These are phyloP conservation scores for Cylindrodendrum hubeiense DNA, from an alignment of 2,329 filamentous ascomycete species.

Conservation along the genomic window DNA sequence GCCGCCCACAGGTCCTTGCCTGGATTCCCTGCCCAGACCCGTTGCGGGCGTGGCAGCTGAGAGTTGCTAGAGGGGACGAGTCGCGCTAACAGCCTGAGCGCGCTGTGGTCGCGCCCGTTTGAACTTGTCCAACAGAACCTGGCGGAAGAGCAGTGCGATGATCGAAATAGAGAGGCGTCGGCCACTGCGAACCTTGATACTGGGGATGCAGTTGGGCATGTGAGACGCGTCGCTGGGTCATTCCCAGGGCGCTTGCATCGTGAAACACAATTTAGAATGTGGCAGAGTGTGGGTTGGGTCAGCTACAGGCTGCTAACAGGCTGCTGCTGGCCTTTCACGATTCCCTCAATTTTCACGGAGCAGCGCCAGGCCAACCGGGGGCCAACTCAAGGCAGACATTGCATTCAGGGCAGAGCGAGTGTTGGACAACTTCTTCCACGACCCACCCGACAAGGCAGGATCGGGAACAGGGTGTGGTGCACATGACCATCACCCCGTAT, in stretches of 20 bases:
- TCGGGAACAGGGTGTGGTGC: slow-evolving; percentile 14
- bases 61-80: slow-evolving; percentile 13
- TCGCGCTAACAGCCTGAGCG: slow-evolving; percentile 13
- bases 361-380: neutral
- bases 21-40: slow-evolving; percentile 36
- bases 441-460: slow-evolving; percentile 22
- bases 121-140: neutral
- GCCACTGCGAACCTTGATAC: slow-evolving; percentile 2
- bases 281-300: neutral
- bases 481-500: slow-evolving; percentile 27
- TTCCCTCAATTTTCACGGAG: neutral
- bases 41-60: slow-evolving; percentile 31
- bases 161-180: slow-evolving; percentile 19
- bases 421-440: slow-evolving; percentile 16
- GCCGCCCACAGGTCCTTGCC: slow-evolving; percentile 26
- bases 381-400: neutral
- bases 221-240: neutral
- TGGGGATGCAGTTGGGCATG: neutral
- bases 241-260: neutral
- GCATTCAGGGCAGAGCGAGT: slow-evolving; percentile 3
- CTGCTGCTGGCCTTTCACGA: neutral
- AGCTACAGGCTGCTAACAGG: neutral
- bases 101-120: slow-evolving; percentile 2
- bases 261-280: neutral
- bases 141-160: neutral